These are phyloP conservation scores for Plasmodium gonderi DNA, from an alignment of 169 alveolate genomes.

Conservation along the genomic window DNA sequence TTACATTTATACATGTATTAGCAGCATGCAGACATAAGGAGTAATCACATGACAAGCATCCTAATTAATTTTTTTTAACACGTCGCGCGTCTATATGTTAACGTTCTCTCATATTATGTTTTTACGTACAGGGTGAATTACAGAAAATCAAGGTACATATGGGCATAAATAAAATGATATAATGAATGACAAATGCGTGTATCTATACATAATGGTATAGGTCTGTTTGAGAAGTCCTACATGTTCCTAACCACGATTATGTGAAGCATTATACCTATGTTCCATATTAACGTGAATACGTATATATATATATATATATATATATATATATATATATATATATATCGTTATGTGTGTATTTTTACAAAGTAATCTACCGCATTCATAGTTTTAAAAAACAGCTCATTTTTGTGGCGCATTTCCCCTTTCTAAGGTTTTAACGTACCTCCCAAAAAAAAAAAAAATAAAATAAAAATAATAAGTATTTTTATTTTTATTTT, in stretches of 20 bases:
- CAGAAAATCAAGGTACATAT: not conserved
- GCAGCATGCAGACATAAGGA: not conserved
- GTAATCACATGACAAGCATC: not conserved
- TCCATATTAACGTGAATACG: too few species aligned
- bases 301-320: not conserved
- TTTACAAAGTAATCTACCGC: not conserved
- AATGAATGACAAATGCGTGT: not conserved
- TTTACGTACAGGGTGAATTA: not conserved
- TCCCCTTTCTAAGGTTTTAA: not conserved
- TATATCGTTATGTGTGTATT: not conserved
- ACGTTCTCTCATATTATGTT: not conserved
- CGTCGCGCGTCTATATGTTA: not conserved
- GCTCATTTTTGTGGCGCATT: not conserved
- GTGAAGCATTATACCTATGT: not conserved
- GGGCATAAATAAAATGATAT: not conserved
- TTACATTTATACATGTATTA: not conserved
- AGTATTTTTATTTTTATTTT: too few species aligned
- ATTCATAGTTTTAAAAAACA: slow-evolving; percentile 7
- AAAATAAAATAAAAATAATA: not conserved
- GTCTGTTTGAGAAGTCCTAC: not conserved
- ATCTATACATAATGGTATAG: not conserved
- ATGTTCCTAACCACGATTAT: not conserved
- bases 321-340: not conserved
- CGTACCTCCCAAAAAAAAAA: not conserved
- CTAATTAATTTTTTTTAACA: not conserved